These are phyloP conservation scores for Nothophaeocryptopus gaeumannii DNA, from an alignment of 2,329 filamentous ascomycete genomes.

Conservation along the genomic window DNA sequence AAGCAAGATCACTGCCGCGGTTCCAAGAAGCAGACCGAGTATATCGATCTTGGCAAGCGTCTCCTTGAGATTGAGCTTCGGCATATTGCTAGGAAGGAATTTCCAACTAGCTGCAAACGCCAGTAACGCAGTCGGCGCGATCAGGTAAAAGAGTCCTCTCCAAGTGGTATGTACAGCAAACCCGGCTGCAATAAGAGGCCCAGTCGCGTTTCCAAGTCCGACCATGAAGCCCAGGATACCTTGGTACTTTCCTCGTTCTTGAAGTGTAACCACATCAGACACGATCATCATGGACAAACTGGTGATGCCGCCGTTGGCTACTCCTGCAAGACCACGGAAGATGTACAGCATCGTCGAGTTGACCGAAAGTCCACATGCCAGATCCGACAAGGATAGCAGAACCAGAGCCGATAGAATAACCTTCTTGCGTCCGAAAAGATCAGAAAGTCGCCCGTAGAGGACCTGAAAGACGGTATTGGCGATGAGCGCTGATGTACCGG, in stretches of 20 bases:
- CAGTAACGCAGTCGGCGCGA: conserved; percentile 51
- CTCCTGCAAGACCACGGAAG: conserved; percentile 59
- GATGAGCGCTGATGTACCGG: conserved; percentile 53
- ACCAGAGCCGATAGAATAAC: conserved; percentile 55
- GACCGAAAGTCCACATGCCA: conserved; percentile 58
- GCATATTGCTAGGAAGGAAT: conserved; percentile 53
- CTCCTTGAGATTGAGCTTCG: conserved; percentile 46
- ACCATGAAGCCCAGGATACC: conserved; percentile 45
- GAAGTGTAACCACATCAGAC: conserved; percentile 57
- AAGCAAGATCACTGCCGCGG: conserved; percentile 57
- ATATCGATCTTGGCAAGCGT: conserved; percentile 59
- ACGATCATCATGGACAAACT: conserved; percentile 62
- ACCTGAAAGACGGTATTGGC: conserved; percentile 63
- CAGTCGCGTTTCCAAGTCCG: conserved; percentile 47
- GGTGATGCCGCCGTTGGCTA: conserved; percentile 61
- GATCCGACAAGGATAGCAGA: conserved; percentile 55
- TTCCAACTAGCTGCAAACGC: conserved; percentile 49
- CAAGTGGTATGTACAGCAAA: conserved; percentile 44
- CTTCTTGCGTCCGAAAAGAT: conserved; percentile 50
- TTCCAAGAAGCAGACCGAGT: conserved; percentile 54
- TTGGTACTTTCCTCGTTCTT: conserved; percentile 55
- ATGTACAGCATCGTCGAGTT: conserved; percentile 59
- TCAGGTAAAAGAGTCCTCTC: conserved; percentile 50
- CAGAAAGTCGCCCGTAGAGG: conserved; percentile 54
- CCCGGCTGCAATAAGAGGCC: conserved; percentile 48